Base-by-base conservation (phyloP, 768 basidiomycete genomes). In the Lyophyllum decastes region DNA sequence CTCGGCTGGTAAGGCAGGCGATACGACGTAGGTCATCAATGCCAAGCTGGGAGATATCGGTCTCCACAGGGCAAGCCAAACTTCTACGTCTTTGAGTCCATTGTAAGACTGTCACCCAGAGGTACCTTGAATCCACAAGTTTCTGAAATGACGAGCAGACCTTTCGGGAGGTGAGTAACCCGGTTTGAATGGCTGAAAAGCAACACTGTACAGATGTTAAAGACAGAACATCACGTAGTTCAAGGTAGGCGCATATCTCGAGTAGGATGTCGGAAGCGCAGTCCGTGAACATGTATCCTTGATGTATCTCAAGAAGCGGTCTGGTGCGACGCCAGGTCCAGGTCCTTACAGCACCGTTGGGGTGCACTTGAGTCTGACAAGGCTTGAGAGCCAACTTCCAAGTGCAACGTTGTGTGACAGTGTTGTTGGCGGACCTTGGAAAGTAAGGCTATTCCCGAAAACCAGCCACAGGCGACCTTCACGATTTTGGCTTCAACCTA, bases 81-180 rank as follows among this genome's bases (percentile, higher is more conserved):
- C 17, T 43, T 54, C 45, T 30, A 34, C 7, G 16, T 27, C 12
- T 34, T 16, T 49, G 38, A 16, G 54, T 50, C 19, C 52, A 25
- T n/a, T 61, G 26, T 22, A 64, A 52, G 25, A 59, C 53, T 11
- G 48, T 19, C 16, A 64, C 54, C 63, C 63, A 64, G 1, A 63
- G 56, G 19, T 30, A 34, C 35, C 61, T 58, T 10, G 48, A 55
- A 8, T 60, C 44, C 6, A 25, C 34, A 19, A 61, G 56, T 26
- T 53, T 59, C 25, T 45, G 52, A 12, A 64, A 26, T 10, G 58
- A 43, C 30, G 64, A 52, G 46, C 60, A 64, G 7, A 56, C 49
- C 62, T 66, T 40, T 19, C 9, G 33, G 17, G 35, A 25, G 8
- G 26, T 48, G 8, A 49, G 45, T 22, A 41, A 16, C 22, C n/a